Conservation (phyloP, 2,329 filamentous ascomycete genomes). For the Colletotrichum spaethianum region DNA sequence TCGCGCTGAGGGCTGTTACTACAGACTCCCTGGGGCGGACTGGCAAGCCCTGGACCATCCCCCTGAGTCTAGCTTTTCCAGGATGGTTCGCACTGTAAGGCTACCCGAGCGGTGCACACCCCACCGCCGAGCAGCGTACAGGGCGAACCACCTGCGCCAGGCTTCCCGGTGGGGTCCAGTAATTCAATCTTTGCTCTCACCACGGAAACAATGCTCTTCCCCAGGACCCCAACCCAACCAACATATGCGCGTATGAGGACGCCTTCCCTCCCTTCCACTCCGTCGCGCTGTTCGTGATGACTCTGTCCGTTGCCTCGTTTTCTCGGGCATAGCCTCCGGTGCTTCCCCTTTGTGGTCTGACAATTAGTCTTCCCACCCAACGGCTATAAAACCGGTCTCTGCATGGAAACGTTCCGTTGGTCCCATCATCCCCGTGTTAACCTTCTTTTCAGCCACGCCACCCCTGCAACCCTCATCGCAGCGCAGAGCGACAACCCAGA, state of each 20-base stretch:
- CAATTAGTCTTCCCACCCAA: too few species aligned
- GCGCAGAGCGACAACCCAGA: not conserved
- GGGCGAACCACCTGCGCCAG: conserved; percentile 17
- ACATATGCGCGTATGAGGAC: conserved; percentile 18
- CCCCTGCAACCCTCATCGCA: conserved; percentile 11
- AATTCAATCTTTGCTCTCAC: conserved; percentile 33
- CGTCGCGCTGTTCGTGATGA: conserved; percentile 29
- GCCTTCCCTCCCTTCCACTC: not conserved
- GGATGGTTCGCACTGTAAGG: conserved; percentile 39
- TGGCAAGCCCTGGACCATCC: not conserved
- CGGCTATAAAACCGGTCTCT: not conserved
- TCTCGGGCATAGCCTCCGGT: conserved; percentile 18
- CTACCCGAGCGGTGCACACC: conserved; percentile 26
- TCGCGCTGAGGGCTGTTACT: conserved; percentile 4
- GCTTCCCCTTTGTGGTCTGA: not conserved
- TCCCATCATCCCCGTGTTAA: not conserved
- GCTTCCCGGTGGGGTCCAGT: conserved; percentile 16
- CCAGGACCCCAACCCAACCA: not conserved
- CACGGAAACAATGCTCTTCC: conserved; percentile 27
- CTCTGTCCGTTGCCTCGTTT: conserved; percentile 19
- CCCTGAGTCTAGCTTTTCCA: not conserved
- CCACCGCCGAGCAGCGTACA: conserved; percentile 20
- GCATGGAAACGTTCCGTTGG: not conserved
- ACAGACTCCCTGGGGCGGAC: not conserved
- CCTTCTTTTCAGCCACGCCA: not conserved